Evolutionary conservation across 23 red algal genomes (phyloP), one percentile per base, ranked within the genome.

Genomic region (Gracilariopsis chorda): DNA sequence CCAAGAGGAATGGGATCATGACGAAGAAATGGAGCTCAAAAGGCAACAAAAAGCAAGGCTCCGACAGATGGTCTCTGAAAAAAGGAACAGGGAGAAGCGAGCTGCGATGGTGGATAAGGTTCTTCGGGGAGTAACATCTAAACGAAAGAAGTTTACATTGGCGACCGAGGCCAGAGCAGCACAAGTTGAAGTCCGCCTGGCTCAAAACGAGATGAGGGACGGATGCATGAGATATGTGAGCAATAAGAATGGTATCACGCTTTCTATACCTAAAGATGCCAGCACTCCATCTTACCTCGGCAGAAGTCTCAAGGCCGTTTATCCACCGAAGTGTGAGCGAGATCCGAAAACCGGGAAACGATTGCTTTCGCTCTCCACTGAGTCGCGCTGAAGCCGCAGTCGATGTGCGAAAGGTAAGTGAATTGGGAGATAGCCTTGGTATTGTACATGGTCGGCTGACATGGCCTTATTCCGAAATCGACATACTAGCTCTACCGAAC

Each of bases 91-190:
- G 70, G 92, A 95, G 39, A 95, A 95, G 80, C 44, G 92, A 40
- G 92, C 82, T 44, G 92, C 92, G 35, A 95, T 88, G 78, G 84
- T 95, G 14, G 92, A 95, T 53, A 77, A 82, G 46, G 92, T 95
- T 12, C 45, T 95, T 17, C 37, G 92, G 29, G 92, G 92, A 27
- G 92, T 95, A 43, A 95, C 92, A 33, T 84, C 85, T 11, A 95
- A 95, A 48, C 68, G 92, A 37, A 95, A 95, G 52, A 95, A 90
- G 80, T 33, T 78, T 7, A 70, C 79, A 12, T 30, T 87, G 76
- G 92, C 84, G 25, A 67, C 73, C 3, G 92, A 90, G 53, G 85
- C 59, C 48, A 51, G 63, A 24, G 92, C 69, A 13, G 92, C 86
- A 37, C 49, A 95, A 34, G 63, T 84, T 39, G 80, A 79, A 40